Evolutionary conservation across 202 grass and related monocot genomes (phyloP), one percentile per base, ranked within the genome.

Genomic region (Bolboschoenoplectus hybrid): DNA sequence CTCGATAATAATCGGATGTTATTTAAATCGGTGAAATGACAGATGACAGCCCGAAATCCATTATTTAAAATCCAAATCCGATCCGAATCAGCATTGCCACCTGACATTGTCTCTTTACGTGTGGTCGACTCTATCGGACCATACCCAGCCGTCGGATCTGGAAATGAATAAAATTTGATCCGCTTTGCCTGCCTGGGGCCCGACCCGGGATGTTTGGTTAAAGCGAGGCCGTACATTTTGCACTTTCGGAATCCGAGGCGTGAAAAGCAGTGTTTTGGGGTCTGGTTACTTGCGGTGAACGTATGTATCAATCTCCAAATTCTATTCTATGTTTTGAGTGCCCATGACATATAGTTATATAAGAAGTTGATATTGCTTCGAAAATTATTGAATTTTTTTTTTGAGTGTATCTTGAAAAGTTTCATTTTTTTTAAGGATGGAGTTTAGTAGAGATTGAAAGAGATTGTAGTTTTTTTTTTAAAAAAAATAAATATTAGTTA

Each of bases 181-280:
- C 26, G 26, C 26, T 26, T 26, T 26, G 26, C 26, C 26, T 26
- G 26, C 26, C 26, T 26, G 26, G 26, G 26, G 26, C 26, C 26
- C 26, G 26, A 26, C 26, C 26, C 26, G 26, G 26, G 26, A 26
- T 26, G 26, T 26, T 67, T 81, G 74, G 44, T 32, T 68, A 56
- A 67, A 68, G 47, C 13, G 63, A 84, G 65, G 82, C 65, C 58
- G 41, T 82, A 45, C 44, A 17, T 86, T 63, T 51, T 76, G 45
- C 20, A 74, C 53, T 79, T 84, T 84, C 47, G 82, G 82, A 72
- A 84, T 84, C 82, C 82, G 20, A 84, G 65, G 65, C 82, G 34
- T 84, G 6, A 72, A 84, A 84, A 84, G 65, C 65, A 40, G 82
- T 84, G 82, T 72, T 40, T 57, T 4, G 19, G 19, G 13, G 34